These are phyloP conservation scores for Arachis stenosperma DNA, from an alignment of 306 rosid genomes.

Conservation along the genomic window DNA sequence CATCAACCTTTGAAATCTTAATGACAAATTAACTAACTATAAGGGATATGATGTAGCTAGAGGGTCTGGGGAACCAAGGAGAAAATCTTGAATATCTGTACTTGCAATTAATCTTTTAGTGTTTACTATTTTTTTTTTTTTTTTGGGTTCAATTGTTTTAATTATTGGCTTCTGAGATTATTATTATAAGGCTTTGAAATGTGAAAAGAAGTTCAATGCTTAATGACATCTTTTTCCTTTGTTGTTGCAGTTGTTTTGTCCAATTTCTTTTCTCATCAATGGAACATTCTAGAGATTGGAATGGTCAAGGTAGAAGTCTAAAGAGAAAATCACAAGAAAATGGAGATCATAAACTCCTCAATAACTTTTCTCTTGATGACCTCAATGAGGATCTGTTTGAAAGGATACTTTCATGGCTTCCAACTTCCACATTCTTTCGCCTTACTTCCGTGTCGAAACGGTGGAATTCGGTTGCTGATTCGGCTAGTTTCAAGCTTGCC, in stretches of 20 bases:
- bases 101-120: neutral
- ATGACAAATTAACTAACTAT: too few species aligned
- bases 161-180: neutral
- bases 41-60: too few species aligned
- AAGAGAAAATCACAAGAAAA: slow-evolving; percentile 66
- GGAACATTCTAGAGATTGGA: slow-evolving; percentile 49
- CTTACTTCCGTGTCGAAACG: slow-evolving; percentile 81
- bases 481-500: slow-evolving; percentile 78
- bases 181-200: slow-evolving; percentile 5
- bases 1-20: neutral
- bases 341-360: slow-evolving; percentile 32
- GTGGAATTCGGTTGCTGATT: slow-evolving; percentile 74
- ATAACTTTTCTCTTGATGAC: slow-evolving; percentile 60
- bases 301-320: slow-evolving; percentile 39
- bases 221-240: slow-evolving; percentile 32
- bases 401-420: slow-evolving; percentile 79
- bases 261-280: slow-evolving; percentile 34
- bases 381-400: slow-evolving; percentile 84
- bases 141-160: slow-evolving; percentile 8
- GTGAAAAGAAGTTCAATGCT: slow-evolving; percentile 14
- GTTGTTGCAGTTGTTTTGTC: slow-evolving; percentile 42
- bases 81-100: slow-evolving; percentile 19
- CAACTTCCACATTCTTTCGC: slow-evolving; percentile 77
- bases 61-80: slow-evolving; percentile 11
- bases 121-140: neutral